These are phyloP conservation scores for Phytopythium delawarense DNA, from an alignment of 352 stramenopile species.

Conservation along the genomic window DNA sequence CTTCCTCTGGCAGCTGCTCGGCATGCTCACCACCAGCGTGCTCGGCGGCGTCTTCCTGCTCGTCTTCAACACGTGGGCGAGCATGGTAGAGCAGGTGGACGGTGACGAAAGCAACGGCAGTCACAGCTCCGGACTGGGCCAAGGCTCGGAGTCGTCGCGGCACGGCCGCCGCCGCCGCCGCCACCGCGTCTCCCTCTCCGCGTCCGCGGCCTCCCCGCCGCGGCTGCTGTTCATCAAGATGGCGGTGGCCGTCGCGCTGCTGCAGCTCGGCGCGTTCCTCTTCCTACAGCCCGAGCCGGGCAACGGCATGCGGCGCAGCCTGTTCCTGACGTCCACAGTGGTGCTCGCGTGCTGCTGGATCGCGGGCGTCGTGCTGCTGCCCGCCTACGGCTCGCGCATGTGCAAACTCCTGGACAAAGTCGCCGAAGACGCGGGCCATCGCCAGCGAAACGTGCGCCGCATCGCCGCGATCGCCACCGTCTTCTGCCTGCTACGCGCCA, in stretches of 20 bases:
- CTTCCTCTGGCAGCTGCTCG: slow-evolving; percentile 47
- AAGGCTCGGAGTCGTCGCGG: neutral
- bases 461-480: slow-evolving; percentile 50
- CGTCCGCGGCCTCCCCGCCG: slow-evolving; percentile 17
- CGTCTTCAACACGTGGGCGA: slow-evolving; percentile 63
- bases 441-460: slow-evolving; percentile 55
- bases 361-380: slow-evolving; percentile 44
- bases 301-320: slow-evolving; percentile 26
- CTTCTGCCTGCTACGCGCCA: slow-evolving; percentile 51
- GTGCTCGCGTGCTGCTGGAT: slow-evolving; percentile 48
- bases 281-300: slow-evolving; percentile 25
- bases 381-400: slow-evolving; percentile 49
- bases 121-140: neutral
- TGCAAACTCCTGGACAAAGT: slow-evolving; percentile 53
- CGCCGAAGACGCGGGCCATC: slow-evolving; percentile 37
- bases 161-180: neutral
- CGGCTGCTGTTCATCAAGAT: slow-evolving; percentile 54
- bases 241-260: slow-evolving; percentile 38
- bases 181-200: neutral
- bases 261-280: slow-evolving; percentile 44
- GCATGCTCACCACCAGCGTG: slow-evolving; percentile 35
- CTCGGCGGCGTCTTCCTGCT: slow-evolving; percentile 51
- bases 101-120: slow-evolving; percentile 9
- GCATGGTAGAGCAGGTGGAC: slow-evolving; percentile 58
- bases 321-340: slow-evolving; percentile 42